Base-by-base conservation (phyloP, 176 grass and related monocot genomes). In the Musa troglodytarum region DNA sequence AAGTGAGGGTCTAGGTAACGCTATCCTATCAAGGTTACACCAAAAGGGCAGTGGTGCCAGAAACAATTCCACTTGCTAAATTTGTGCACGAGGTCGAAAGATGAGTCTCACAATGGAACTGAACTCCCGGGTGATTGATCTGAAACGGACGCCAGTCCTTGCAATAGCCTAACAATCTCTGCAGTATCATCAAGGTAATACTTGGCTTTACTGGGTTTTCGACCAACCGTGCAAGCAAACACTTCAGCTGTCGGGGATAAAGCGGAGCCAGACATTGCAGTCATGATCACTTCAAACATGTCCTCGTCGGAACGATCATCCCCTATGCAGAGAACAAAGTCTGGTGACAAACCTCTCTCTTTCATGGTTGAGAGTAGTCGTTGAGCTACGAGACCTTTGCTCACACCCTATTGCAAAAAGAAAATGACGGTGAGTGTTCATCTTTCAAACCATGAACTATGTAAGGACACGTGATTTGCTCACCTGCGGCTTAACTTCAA, bases 401-500 rank as follows among this genome's bases (percentile, higher is more conserved):
- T 97, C 1, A 90, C 90, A 0, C 90, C 93, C 93, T 97, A 74
- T 21, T 57, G 23, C 15, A 11, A 73, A 53, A 15, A 43, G 65
- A 73, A 68, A 1, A 52, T 28, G 26, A 74, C 12, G 50, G 21
- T 73, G 1, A 64, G 19, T 21, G 53, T 72, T 29, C 16, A 4
- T 11, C 4, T 16, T 50, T 17, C 5, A 34, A 62, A 17, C 50
- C 10, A 73, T 13, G 51, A 21, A 1, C 0, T 8, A 50, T 2
- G 11, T 23, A 15, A 81, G 53, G 14, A 50, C 24, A 81, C 56
- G 49, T 69, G 13, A 43, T 65, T 63, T 54, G 20, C 16, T 24
- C 72, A 92, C 93, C 93, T 96, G 93, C 55, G 93, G 93, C 79
- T 96, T 96, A 77, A 96, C 93, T 83, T 96, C 93, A 2, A 96